Conservation (phyloP, 1,284 basidiomycete genomes). For the Hortiboletus rubellus region DNA sequence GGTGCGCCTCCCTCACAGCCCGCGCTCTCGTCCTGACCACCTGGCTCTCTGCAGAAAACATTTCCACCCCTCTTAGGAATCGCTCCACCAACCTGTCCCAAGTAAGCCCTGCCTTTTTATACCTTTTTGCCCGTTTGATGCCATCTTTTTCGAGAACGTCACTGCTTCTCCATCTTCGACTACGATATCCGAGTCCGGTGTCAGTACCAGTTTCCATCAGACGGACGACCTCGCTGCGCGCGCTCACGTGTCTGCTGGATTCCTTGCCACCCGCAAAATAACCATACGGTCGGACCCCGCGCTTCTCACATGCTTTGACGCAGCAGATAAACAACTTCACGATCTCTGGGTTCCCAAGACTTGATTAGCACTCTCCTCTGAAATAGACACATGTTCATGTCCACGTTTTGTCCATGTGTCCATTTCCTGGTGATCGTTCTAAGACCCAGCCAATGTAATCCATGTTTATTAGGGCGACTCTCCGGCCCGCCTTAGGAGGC, state of each 20-base stretch:
- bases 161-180: conserved; percentile 34
- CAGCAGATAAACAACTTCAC: conserved; percentile 69
- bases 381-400: not conserved
- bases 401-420: not conserved
- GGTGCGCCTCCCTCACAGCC: conserved; percentile 11
- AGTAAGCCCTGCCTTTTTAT: conserved; percentile 11
- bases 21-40: not conserved
- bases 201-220: conserved; percentile 23
- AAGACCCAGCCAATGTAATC: not conserved
- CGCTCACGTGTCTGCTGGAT: conserved; percentile 29
- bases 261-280: conserved; percentile 39
- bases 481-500: too few species aligned
- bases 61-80: conserved; percentile 18
- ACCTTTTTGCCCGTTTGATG: not conserved
- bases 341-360: conserved; percentile 65
- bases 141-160: conserved; percentile 13
- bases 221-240: conserved; percentile 23
- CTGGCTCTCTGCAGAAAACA: conserved; percentile 1
- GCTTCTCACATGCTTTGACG: conserved; percentile 69
- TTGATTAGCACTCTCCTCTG: conserved; percentile 8
- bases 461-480: not conserved
- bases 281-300: conserved; percentile 62
- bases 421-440: not conserved
- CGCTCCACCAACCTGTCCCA: conserved; percentile 13
- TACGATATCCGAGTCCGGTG: conserved; percentile 34